phyloP scores from a whole-genome alignment of 2,329 filamentous ascomycete species.

The Claviceps purpurea region DNA sequence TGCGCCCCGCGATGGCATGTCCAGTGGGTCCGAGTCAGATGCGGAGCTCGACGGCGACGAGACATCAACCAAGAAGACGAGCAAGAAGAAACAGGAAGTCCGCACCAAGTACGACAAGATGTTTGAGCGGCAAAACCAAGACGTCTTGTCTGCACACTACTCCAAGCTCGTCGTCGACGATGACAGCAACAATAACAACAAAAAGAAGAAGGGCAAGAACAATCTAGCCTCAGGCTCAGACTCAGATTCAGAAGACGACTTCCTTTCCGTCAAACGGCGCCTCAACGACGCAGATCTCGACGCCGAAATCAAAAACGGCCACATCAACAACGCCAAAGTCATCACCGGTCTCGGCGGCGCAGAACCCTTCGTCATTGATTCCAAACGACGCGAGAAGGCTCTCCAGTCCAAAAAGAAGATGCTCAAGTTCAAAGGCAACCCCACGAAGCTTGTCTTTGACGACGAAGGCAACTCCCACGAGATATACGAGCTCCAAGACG shows the following conservation, averaged over 20 bases:
- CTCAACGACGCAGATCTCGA: conserved; percentile 56
- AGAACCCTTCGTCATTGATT: conserved; percentile 73
- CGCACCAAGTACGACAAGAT: conserved; percentile 95
- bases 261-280: conserved; percentile 81
- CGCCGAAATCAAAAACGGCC: conserved; percentile 32
- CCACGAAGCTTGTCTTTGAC: conserved; percentile 79
- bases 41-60: conserved; percentile 33
- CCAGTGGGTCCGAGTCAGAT: conserved; percentile 45
- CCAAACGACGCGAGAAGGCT: conserved; percentile 90
- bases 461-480: conserved; percentile 78
- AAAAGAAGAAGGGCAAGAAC: conserved; percentile 20
- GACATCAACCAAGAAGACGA: conserved; percentile 28
- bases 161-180: conserved; percentile 61
- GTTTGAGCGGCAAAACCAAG: conserved; percentile 95
- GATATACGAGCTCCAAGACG: conserved; percentile 77
- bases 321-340: conserved; percentile 36
- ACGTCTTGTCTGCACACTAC: conserved; percentile 90
- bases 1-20: conserved; percentile 55
- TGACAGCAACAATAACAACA: conserved; percentile 40
- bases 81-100: conserved; percentile 60
- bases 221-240: conserved; percentile 40
- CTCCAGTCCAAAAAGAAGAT: conserved; percentile 90
- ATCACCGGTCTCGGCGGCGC: conserved; percentile 57
- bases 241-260: conserved; percentile 40
- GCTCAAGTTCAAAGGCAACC: conserved; percentile 76